Evolutionary conservation across 768 basidiomycete species (phyloP).

Genomic region (Suillus decipiens): DNA sequence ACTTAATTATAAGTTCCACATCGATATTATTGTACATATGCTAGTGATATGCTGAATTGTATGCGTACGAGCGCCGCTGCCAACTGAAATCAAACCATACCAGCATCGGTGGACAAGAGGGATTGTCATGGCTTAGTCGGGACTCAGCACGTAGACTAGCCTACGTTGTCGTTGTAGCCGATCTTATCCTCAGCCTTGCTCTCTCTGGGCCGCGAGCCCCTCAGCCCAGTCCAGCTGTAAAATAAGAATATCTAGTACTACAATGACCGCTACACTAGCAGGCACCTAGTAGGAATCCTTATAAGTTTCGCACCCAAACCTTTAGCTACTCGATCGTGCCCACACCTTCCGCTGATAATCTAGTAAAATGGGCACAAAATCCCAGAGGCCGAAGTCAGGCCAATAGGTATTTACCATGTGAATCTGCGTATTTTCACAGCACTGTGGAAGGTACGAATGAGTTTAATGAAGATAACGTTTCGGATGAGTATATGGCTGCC

Average conservation of each 20-base stretch:
- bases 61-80: not conserved
- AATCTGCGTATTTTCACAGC: constrained; percentile 80
- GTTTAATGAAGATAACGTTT: not conserved
- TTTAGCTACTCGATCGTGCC: constrained; percentile 42
- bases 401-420: constrained; percentile 86
- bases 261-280: not conserved
- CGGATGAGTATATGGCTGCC: not conserved
- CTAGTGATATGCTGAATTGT: not conserved
- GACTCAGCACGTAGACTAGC: too few relatives aligned
- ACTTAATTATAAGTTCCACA: not conserved
- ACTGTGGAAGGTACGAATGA: constrained; percentile 42
- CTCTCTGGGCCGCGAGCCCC: too few relatives aligned
- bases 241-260: not conserved
- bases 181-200: too few relatives aligned
- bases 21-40: not conserved
- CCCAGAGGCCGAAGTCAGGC: constrained; percentile 89
- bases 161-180: too few relatives aligned
- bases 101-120: too few relatives aligned
- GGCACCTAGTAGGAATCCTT: not conserved
- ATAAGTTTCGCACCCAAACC: constrained; percentile 41
- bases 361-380: constrained; percentile 85
- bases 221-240: too few relatives aligned
- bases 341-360: constrained; percentile 73
- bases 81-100: not conserved
- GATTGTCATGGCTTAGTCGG: too few relatives aligned